Percentiles rank a stretch among this genome's conserved stretches.
phyloP scores from a whole-genome alignment of 306 rosid species.

The Quercus robur region DNA sequence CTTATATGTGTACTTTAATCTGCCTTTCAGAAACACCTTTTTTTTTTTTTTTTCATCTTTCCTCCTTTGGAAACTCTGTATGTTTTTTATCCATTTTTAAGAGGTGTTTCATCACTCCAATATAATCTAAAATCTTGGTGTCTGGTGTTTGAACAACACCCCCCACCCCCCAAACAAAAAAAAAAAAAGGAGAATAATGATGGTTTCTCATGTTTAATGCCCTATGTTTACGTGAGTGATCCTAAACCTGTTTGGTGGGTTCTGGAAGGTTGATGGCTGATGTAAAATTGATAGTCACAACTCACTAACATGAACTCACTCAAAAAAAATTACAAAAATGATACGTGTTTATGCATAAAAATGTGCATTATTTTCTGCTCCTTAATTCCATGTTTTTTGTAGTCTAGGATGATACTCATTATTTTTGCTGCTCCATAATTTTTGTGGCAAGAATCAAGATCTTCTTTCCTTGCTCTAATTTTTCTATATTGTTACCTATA shows the following conservation, averaged over 20 bases:
- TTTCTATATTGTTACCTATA: no score
- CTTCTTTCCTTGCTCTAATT: no score
- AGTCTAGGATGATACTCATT: no score
- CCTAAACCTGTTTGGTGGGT: not conserved
- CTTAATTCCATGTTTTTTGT: no score
- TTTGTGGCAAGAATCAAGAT: no score
- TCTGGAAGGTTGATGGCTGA: not conserved
- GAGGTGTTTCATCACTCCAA: not conserved
- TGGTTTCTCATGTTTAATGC: not conserved
- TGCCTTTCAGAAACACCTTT: not conserved
- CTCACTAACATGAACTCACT: not conserved
- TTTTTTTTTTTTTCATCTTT: not conserved
- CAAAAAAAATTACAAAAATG: no score
- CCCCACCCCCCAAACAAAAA: no score
- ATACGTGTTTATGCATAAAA: no score
- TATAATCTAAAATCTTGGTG: not conserved
- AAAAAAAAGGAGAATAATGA: no score
- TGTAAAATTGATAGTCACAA: not conserved
- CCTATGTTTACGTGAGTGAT: not conserved
- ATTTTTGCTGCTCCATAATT: no score
- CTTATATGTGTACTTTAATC: not conserved
- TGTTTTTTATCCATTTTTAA: not conserved
- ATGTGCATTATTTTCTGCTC: no score
- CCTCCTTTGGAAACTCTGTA: not conserved
- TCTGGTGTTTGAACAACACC: no score